A percentile compares a stretch with the other conserved stretches of the same genome.
Evolutionary conservation across 2,329 filamentous ascomycete species (phyloP).

Genomic region (Hymenoscyphus fructigenus): DNA sequence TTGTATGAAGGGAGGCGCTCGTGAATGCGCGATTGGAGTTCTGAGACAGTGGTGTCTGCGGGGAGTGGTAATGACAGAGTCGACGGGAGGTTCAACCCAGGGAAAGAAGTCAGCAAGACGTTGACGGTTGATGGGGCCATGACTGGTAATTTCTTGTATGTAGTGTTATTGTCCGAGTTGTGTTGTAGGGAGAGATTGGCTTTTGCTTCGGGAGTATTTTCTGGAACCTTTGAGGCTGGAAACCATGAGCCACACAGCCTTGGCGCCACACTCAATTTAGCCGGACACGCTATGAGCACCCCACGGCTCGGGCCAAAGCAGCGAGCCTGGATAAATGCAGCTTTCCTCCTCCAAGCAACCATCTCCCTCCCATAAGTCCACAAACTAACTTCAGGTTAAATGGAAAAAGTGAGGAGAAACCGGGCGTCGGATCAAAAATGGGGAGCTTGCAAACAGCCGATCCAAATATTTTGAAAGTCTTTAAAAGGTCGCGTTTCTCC

Average conservation of each 20-base stretch:
- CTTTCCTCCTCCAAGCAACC: neutral
- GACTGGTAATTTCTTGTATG: slow-evolving; percentile 4
- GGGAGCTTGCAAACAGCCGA: neutral
- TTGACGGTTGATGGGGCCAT: slow-evolving; percentile 68
- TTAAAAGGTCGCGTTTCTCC: slow-evolving; percentile 7
- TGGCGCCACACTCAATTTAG: neutral
- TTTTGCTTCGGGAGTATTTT: neutral
- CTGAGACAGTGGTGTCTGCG: slow-evolving; percentile 61
- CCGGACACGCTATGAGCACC: neutral
- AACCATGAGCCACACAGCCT: neutral
- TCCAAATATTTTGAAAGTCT: neutral
- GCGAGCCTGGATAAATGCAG: neutral
- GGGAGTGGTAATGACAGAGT: slow-evolving; percentile 76
- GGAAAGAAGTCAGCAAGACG: slow-evolving; percentile 80
- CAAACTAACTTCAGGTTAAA: slow-evolving; percentile 7
- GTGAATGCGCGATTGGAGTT: slow-evolving; percentile 64
- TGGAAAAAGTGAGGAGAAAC: slow-evolving; percentile 4
- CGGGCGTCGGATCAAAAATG: slow-evolving; percentile 8
- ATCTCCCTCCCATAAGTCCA: neutral
- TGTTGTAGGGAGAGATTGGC: neutral
- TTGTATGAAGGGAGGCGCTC: slow-evolving; percentile 58
- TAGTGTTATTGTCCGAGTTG: neutral
- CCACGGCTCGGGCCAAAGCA: neutral
- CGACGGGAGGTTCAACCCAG: slow-evolving; percentile 78
- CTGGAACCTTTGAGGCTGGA: neutral